Base-by-base conservation (phyloP, 345 rosid species). In the Gossypium herbaceum region DNA sequence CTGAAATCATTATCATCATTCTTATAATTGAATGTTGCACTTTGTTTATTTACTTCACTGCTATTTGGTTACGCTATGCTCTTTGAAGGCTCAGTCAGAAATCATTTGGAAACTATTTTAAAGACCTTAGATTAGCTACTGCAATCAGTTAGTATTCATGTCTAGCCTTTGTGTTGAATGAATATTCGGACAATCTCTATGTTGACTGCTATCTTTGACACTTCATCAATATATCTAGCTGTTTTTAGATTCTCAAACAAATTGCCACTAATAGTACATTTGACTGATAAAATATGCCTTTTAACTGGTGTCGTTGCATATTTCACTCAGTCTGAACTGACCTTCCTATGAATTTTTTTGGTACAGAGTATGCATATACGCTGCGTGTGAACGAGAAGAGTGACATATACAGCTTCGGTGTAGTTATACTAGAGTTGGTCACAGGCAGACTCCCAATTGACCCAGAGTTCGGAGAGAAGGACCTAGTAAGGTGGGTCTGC, bases 331-430 rank as follows among this genome's bases (percentile, higher is more conserved):
- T 68, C 64, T 59, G 39, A n/a, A 68, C 24, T 1, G 55, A 71
- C 75, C 8, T 13, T 15, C 29, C 15, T 7, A 2, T 6, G 22
- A n/a, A 22, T 43, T 25, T 55, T 51, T 76, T 73, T 65, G 45
- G 70, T 87, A 80, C 91, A 96, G 99, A 96, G 73, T 96, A 96
- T 74, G 99, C 98, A 1, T 96, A 96, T 85, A 96, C 99, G 0
- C 91, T 96, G 8, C 79, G 95, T 44, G 99, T 96, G 82, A 93
- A 91, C 17, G 99, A 96, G 87, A 96, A 96, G 90, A 93, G 99
- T 25, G 99, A 96, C 83, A 92, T 88, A 73, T 96, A 93, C 92
- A 96, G 99, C 78, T 96, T 96, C 2, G 99, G 99, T 0, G 98
- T 96, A 15, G 98, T 96, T 19, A 85, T 93, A n/a, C 91, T 96